Percentiles rank a stretch among this genome's conserved stretches.
These are phyloP conservation scores for Triticum monococcum DNA, from an alignment of 176 grass and related monocot species.

Conservation along the genomic window DNA sequence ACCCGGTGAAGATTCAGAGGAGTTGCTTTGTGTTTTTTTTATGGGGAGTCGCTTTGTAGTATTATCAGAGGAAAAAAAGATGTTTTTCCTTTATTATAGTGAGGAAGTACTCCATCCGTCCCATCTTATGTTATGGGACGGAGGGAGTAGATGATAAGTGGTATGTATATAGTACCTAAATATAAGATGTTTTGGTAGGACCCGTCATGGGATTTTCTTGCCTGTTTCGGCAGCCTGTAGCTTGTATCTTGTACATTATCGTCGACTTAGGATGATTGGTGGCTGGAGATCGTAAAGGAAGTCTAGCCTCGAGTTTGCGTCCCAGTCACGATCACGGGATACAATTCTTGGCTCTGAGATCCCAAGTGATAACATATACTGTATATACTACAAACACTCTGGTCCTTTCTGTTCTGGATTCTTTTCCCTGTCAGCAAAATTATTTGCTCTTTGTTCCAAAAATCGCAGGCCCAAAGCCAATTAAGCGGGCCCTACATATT, in stretches of 20 bases:
- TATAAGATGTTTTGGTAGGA: no score
- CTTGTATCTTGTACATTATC: not conserved
- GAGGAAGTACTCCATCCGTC: no score
- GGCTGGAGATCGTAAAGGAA: not conserved
- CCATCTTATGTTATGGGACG: no score
- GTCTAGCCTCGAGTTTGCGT: not conserved
- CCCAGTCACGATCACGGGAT: not conserved
- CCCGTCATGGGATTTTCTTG: not conserved
- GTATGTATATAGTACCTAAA: not conserved
- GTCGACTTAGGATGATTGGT: not conserved
- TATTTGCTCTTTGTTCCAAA: not conserved
- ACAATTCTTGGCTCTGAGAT: not conserved
- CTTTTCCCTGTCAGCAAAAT: not conserved
- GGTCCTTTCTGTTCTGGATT: not conserved
- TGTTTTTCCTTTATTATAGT: not conserved
- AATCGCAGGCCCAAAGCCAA: no score
- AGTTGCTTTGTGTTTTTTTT: no score
- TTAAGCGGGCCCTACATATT: not conserved
- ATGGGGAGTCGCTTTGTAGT: no score
- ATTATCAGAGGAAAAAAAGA: not conserved
- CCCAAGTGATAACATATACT: not conserved
- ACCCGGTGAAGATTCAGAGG: no score
- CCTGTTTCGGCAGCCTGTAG: not conserved
- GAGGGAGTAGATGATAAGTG: no score
- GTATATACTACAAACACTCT: not conserved